Base-by-base conservation (phyloP, 2,329 filamentous ascomycete species). In the Fusarium sp. region DNA sequence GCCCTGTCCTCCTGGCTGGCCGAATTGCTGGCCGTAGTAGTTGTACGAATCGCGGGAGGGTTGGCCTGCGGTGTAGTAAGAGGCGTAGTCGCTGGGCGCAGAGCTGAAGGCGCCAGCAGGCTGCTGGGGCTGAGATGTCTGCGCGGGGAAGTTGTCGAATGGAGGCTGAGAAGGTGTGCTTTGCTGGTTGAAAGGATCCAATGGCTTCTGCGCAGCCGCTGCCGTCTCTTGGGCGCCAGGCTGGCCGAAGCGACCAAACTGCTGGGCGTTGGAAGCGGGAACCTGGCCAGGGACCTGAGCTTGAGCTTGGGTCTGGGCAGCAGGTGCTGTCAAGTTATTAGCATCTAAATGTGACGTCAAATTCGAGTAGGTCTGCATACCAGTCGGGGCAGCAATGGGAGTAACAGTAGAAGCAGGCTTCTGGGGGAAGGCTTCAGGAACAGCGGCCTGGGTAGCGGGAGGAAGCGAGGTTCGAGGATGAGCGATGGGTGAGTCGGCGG, bases 401-500 rank as follows among this genome's bases (percentile, higher is more conserved):
- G 79, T 81, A 59, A 83, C 80, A 58, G 83, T 78, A 58, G 86
- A 79, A 18, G 84, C 81, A 54, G 88, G 83, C 78, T 91, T 88
- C 78, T 86, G 88, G 13, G 86, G 77, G 74, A 89, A 87, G 9
- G 85, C 73, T 40, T 91, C 89, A 13, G 88, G 83, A n/a, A 85
- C 83, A 9, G 86, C 81, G 16, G 87, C 81, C 65, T 90, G 87
- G 18, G 84, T 78, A 15, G 88, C 90, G 39, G 95, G 95, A 71
- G 96, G 95, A 28, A 98, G 87, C 12, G 95, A 93, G 67, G 96
- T 92, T 75, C 95, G 90, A 68, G 96, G 95, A 72, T 93, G 90
- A 57, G 94, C 88, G 67, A 95, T 90, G 37, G 96, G 96, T 16
- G 96, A 98, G 78, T 97, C 95, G 72, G 95, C 94, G 30, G 95